Conservation (phyloP, 352 stramenopile genomes). For the Globisporangium yorkense region DNA sequence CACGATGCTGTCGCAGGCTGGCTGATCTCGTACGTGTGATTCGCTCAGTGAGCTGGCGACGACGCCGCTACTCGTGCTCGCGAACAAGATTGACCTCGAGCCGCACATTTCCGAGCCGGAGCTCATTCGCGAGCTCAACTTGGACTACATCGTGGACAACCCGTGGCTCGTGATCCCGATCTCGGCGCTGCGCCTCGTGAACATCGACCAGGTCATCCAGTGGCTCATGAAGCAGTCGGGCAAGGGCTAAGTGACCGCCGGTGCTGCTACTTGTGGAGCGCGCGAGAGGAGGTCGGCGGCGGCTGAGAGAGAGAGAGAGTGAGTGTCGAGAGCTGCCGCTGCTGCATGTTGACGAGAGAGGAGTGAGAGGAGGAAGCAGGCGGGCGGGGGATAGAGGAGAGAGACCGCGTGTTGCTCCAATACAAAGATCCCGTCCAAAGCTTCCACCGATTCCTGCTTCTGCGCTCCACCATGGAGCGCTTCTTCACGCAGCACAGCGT, state of each 20-base stretch:
- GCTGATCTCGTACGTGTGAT: slow-evolving; percentile 1
- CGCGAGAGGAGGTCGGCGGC: too few relatives aligned
- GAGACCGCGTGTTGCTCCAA: background rate
- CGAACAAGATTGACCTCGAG: slow-evolving; percentile 99
- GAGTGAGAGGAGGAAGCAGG: too few relatives aligned
- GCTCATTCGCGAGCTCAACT: slow-evolving; percentile 92
- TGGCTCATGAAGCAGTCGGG: slow-evolving; percentile 95
- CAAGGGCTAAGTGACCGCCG: slow-evolving; percentile 54
- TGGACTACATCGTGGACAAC: slow-evolving; percentile 99
- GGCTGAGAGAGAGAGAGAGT: background rate
- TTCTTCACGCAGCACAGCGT: slow-evolving; percentile 80
- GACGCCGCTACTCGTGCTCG: slow-evolving; percentile 94
- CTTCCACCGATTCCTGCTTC: background rate
- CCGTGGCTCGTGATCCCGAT: slow-evolving; percentile 98
- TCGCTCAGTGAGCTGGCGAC: slow-evolving; percentile 67
- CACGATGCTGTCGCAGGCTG: too few relatives aligned
- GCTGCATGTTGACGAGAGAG: too few relatives aligned
- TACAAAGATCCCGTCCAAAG: background rate
- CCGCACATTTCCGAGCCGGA: slow-evolving; percentile 89
- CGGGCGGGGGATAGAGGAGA: background rate
- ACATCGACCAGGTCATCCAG: slow-evolving; percentile 97
- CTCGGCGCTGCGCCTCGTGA: slow-evolving; percentile 93
- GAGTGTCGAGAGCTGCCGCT: background rate
- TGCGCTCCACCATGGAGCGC: slow-evolving; percentile 42
- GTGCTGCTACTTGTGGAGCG: background rate